A percentile compares a stretch with the other conserved stretches of the same genome.
Conservation (phyloP, 2,329 filamentous ascomycete genomes). For the Penicillium sp. region DNA sequence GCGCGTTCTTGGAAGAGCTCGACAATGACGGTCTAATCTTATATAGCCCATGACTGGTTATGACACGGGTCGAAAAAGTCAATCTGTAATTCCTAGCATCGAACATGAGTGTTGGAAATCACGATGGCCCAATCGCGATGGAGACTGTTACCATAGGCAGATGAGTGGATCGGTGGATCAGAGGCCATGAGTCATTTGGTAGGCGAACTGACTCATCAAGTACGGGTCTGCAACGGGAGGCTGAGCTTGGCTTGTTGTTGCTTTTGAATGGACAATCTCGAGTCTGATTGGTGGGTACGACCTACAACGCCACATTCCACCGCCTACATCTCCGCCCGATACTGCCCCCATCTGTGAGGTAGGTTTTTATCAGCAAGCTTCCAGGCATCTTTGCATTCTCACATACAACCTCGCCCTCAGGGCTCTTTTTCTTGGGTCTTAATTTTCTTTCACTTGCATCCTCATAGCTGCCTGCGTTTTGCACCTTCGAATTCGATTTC, state of each 20-base stretch:
- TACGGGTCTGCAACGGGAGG: background rate
- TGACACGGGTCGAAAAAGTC: background rate
- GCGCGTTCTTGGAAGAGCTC: background rate
- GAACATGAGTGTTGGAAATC: background rate
- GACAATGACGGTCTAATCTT: background rate
- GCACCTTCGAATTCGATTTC: background rate
- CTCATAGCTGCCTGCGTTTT: background rate
- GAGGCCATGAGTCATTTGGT: conserved; percentile 15
- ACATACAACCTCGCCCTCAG: conserved; percentile 15
- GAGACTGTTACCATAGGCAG: background rate
- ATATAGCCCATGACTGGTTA: background rate
- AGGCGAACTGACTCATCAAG: conserved; percentile 13
- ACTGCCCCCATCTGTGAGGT: conserved; percentile 21
- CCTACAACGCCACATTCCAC: conserved; percentile 15
- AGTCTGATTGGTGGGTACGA: background rate
- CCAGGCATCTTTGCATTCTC: conserved; percentile 16
- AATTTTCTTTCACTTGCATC: background rate
- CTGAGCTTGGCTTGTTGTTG: background rate
- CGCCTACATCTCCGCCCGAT: conserved; percentile 23
- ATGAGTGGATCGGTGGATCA: conserved; percentile 3
- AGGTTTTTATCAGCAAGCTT: conserved; percentile 25
- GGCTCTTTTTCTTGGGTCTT: conserved; percentile 9
- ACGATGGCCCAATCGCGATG: background rate
- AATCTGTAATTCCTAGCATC: background rate
- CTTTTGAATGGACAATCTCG: background rate